phyloP scores from a whole-genome alignment of 345 rosid genomes.

The Camelina hispida region DNA sequence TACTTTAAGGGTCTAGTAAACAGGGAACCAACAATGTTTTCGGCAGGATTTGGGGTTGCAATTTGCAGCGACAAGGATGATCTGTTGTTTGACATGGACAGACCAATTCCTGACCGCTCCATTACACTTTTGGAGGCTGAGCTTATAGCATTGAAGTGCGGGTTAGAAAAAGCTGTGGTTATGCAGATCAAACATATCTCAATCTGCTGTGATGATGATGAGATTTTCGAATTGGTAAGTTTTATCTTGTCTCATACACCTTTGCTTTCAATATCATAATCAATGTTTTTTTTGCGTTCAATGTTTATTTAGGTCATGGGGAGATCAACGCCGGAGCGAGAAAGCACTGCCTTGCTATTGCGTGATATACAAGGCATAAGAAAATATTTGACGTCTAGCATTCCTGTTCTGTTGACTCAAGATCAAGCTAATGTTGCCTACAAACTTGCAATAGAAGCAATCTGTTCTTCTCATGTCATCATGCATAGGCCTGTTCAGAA shows the following conservation, averaged over 20 bases:
- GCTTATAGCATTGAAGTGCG: not conserved
- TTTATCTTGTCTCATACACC: not conserved
- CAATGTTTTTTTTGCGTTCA: not conserved
- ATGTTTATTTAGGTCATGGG: not conserved
- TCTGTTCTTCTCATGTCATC: not conserved
- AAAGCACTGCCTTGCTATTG: not conserved
- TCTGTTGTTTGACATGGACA: not conserved
- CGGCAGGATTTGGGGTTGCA: not conserved
- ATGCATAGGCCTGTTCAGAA: not conserved
- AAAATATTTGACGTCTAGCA: not conserved
- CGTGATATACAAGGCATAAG: not conserved
- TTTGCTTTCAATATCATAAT: not conserved
- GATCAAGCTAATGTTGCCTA: not conserved
- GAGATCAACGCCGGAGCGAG: not conserved
- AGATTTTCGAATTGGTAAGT: slow-evolving; percentile 2
- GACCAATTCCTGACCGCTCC: not conserved
- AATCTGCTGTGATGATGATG: not conserved
- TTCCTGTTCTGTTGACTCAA: not conserved
- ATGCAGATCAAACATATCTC: not conserved
- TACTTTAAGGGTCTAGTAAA: not conserved
- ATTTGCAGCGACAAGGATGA: not conserved
- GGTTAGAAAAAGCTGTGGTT: not conserved
- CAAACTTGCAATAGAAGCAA: not conserved
- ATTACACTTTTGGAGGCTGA: not conserved
- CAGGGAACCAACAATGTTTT: too few relatives aligned